Evolutionary conservation across 2,329 filamentous ascomycete species (phyloP).

Genomic region (Fusarium siculi): DNA sequence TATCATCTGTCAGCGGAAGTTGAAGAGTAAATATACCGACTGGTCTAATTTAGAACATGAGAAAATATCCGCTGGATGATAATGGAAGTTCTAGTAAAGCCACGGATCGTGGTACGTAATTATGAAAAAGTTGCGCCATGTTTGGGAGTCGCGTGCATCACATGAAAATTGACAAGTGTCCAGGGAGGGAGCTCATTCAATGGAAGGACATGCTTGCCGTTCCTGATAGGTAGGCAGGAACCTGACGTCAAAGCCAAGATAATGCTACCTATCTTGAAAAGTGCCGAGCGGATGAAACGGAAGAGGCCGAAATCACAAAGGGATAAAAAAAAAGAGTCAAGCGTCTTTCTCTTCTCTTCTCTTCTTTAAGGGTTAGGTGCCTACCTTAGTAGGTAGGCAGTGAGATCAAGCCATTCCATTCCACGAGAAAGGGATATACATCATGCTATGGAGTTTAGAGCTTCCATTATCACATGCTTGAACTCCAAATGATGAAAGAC

Average conservation of each 20-base stretch:
- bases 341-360: neutral
- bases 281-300: neutral
- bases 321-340: neutral
- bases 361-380: neutral
- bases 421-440: neutral
- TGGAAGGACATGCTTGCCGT: slow-evolving; percentile 36
- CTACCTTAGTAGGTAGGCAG: neutral
- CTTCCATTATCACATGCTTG: slow-evolving; percentile 5
- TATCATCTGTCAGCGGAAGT: slow-evolving; percentile 17
- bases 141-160: slow-evolving; percentile 17
- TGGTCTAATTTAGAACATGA: neutral
- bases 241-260: slow-evolving; percentile 41
- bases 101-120: neutral
- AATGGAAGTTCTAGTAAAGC: neutral
- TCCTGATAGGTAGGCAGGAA: slow-evolving; percentile 44
- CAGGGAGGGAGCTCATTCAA: neutral
- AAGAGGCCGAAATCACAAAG: slow-evolving; percentile 18
- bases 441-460: neutral
- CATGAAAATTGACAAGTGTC: slow-evolving; percentile 19
- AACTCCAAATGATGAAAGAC: neutral
- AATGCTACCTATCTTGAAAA: neutral
- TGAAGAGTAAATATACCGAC: neutral
- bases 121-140: slow-evolving; percentile 4
- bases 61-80: neutral
- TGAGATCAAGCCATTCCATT: neutral